Conservation (phyloP, 2,329 filamentous ascomycete species). For the Ophiostoma pallidulum region DNA sequence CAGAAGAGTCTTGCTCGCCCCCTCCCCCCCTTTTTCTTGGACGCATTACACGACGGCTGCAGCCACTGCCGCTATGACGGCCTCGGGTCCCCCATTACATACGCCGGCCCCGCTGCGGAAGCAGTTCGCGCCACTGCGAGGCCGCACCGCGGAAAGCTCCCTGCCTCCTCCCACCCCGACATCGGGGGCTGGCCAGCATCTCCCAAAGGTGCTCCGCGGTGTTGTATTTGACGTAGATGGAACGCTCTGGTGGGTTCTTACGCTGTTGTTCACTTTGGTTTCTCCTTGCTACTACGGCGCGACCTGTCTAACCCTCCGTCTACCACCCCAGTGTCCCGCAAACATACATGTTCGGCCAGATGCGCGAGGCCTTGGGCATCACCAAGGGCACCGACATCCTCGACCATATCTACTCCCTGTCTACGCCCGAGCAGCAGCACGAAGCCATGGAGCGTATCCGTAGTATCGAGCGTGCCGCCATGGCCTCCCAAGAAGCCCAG, state of each 20-base stretch:
- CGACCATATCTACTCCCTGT: slow-evolving; percentile 71
- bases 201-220: slow-evolving; percentile 37
- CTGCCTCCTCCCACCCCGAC: too few relatives aligned
- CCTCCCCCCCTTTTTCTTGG: too few relatives aligned
- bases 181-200: background rate
- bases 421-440: slow-evolving; percentile 46
- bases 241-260: slow-evolving; percentile 63
- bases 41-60: too few relatives aligned
- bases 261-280: background rate
- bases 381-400: slow-evolving; percentile 71
- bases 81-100: background rate
- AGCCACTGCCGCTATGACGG: background rate
- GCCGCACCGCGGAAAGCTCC: slow-evolving; percentile 21
- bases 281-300: background rate
- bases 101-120: slow-evolving; percentile 25
- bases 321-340: slow-evolving; percentile 60
- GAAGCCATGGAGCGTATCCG: slow-evolving; percentile 65
- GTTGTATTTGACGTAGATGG: slow-evolving; percentile 91
- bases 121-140: slow-evolving; percentile 48
- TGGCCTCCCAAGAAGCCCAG: slow-evolving; percentile 71
- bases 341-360: slow-evolving; percentile 89
- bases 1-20: too few relatives aligned
- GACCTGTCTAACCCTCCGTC: background rate
- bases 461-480: slow-evolving; percentile 69
- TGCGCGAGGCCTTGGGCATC: slow-evolving; percentile 69